phyloP scores from a whole-genome alignment of 1,139 yeast species.

The Maudiozyma humilis region DNA sequence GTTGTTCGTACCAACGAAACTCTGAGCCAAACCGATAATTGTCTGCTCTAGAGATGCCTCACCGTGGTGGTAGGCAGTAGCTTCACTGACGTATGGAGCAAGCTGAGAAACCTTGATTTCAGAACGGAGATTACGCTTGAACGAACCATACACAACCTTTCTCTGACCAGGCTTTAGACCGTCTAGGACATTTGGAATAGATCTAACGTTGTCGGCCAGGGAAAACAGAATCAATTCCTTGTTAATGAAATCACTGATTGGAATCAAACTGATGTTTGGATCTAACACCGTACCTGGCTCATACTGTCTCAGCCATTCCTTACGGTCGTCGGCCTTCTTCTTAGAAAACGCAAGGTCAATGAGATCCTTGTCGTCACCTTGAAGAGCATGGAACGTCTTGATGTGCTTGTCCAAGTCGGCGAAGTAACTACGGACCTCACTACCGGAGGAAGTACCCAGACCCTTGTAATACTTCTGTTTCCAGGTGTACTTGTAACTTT shows the following conservation, averaged over 20 bases:
- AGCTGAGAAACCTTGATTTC: constrained; percentile 89
- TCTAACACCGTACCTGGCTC: constrained; percentile 91
- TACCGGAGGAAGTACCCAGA: constrained; percentile 81
- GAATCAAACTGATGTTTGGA: constrained; percentile 67
- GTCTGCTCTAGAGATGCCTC: constrained; percentile 83
- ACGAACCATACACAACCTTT: constrained; percentile 82
- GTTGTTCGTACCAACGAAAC: constrained; percentile 89
- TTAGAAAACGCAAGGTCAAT: constrained; percentile 94
- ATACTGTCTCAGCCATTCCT: constrained; percentile 88
- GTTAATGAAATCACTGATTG: constrained; percentile 89
- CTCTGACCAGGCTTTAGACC: constrained; percentile 98
- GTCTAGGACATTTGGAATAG: constrained; percentile 89
- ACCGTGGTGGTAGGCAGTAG: constrained; percentile 95
- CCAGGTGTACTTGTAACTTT: constrained; percentile 73
- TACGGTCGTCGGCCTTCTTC: constrained; percentile 93
- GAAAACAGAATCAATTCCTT: constrained; percentile 91
- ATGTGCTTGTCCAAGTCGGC: constrained; percentile 77
- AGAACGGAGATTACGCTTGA: constrained; percentile 64
- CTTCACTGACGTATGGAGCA: constrained; percentile 83
- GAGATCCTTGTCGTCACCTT: constrained; percentile 68
- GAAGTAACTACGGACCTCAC: constrained; percentile 85
- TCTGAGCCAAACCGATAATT: constrained; percentile 89
- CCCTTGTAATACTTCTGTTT: constrained; percentile 95
- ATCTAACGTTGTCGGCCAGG: constrained; percentile 93
- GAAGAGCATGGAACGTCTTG: constrained; percentile 75